phyloP scores from a whole-genome alignment of 1,139 yeast species.

The Geotrichum citri-aurantii region DNA sequence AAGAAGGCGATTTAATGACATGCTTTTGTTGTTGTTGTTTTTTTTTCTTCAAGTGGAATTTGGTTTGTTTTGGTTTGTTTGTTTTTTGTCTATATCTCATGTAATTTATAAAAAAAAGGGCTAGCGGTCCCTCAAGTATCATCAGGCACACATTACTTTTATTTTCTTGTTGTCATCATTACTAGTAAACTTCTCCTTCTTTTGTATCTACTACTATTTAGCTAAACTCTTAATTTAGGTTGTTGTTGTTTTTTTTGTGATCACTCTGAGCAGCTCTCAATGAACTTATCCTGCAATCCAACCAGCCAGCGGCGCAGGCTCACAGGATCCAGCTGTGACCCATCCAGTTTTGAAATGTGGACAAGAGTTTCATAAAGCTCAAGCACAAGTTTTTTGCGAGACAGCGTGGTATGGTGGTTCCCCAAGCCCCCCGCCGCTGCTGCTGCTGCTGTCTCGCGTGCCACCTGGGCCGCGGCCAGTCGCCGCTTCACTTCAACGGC shows the following conservation, averaged over 20 bases:
- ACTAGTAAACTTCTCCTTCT: too few relatives aligned
- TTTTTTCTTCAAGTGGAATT: too few relatives aligned
- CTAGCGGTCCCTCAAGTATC: too few relatives aligned
- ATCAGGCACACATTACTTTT: too few relatives aligned
- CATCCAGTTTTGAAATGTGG: constrained; percentile 11
- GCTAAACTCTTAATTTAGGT: too few relatives aligned
- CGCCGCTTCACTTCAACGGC: constrained; percentile 2
- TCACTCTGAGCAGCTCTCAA: neutral
- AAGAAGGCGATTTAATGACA: too few relatives aligned
- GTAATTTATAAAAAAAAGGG: too few relatives aligned
- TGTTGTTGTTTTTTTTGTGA: too few relatives aligned
- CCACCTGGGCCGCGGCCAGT: neutral
- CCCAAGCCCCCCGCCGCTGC: neutral
- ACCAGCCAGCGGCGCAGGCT: constrained; percentile 5
- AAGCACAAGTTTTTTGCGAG: constrained; percentile 10
- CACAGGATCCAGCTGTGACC: neutral
- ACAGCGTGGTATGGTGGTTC: neutral
- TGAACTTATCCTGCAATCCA: constrained; percentile 5
- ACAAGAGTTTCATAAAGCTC: constrained; percentile 16
- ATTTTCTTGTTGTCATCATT: too few relatives aligned
- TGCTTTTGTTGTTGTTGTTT: too few relatives aligned
- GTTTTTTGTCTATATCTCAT: too few relatives aligned
- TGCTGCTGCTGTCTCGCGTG: neutral
- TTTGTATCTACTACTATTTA: too few relatives aligned
- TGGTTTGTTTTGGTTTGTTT: neutral